Evolutionary conservation across 768 basidiomycete genomes (phyloP), one percentile per base, ranked within the genome.

Genomic region (Russula virescens): DNA sequence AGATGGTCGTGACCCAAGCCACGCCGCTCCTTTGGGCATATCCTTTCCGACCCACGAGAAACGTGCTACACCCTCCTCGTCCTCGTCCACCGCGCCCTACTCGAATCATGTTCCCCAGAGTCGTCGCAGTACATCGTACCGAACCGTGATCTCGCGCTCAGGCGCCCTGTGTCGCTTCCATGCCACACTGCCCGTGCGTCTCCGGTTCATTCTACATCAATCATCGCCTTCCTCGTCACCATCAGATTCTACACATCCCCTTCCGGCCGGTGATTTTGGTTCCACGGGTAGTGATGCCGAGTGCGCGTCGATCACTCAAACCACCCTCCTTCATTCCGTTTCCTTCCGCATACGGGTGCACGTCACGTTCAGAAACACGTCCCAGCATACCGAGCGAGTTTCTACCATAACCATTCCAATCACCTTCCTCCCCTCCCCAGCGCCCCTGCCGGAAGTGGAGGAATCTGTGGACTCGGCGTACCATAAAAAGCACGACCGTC

Each of bases 151-250:
- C 28, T 86, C 92, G 14, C 83, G 88, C 8, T 94, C 94, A 16
- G 96, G 96, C 50, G 94, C 94, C 47, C 88, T 92, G 21, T 94
- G 93, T 72, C 86, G 93, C 50, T 94, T 97, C 71, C 94, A 97
- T 68, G 83, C 86, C 0, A 80, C 83, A 49, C 82, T 81, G 16
- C 80, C 88, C 4, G 82, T 94, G 63, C 88, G 81, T 66, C 79
- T 92, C 43, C 84, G 93, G 4, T 89, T 98, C 63, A 77, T 95
- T 31, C 78, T 98, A 18, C 92, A 92, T 69, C 86, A 83, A 55
- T 75, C 80, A 21, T 76, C 79, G 5, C 77, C 81, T 21, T 78
- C 55, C 71, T 76, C 34, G 80, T 85, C n/a, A 79, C 84, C 18
- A 68, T 78, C 26, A 75, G 81, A 66, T 75, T 77, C 50, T 75